A percentile compares a stretch with the other conserved stretches of the same genome.
phyloP scores from a whole-genome alignment of 225 moss, liverwort and hornwort genomes.

The Lunularia cruciata region DNA sequence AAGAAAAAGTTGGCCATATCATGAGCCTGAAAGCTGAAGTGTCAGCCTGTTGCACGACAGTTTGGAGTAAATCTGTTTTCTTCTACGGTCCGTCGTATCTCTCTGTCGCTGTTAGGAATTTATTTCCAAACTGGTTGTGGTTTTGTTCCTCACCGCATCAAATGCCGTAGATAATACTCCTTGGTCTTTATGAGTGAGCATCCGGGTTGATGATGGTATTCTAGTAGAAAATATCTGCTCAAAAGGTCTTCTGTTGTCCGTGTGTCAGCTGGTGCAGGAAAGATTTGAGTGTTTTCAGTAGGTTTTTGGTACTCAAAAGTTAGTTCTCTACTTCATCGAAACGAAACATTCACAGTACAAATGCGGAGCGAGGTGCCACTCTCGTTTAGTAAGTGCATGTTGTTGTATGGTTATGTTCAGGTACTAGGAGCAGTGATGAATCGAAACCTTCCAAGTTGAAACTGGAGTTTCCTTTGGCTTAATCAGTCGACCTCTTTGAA shows the following conservation, averaged over 20 bases:
- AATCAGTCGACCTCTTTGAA: conserved; percentile 41
- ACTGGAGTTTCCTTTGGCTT: conserved; percentile 34
- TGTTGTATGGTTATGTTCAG: conserved; percentile 28
- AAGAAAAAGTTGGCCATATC: not conserved
- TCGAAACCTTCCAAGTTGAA: conserved; percentile 30
- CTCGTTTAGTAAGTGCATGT: conserved; percentile 15
- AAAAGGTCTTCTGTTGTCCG: not conserved
- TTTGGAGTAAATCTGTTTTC: too few species aligned
- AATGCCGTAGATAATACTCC: not conserved
- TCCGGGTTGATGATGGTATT: not conserved
- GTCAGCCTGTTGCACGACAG: too few species aligned
- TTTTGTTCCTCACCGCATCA: not conserved
- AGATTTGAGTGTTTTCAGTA: not conserved
- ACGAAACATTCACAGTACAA: not conserved
- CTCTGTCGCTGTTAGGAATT: not conserved
- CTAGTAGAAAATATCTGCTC: not conserved
- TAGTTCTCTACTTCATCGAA: not conserved
- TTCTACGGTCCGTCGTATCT: not conserved
- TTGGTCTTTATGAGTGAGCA: not conserved
- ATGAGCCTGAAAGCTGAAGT: not conserved
- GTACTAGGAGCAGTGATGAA: conserved; percentile 33
- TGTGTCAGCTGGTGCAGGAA: not conserved
- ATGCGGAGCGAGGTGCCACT: conserved; percentile 2
- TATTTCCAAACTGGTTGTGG: not conserved
- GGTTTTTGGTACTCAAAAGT: not conserved